Percentiles rank a stretch among this genome's conserved stretches.
These are phyloP conservation scores for Pogostemon cablin DNA, from an alignment of 257 asterid species.

Conservation along the genomic window DNA sequence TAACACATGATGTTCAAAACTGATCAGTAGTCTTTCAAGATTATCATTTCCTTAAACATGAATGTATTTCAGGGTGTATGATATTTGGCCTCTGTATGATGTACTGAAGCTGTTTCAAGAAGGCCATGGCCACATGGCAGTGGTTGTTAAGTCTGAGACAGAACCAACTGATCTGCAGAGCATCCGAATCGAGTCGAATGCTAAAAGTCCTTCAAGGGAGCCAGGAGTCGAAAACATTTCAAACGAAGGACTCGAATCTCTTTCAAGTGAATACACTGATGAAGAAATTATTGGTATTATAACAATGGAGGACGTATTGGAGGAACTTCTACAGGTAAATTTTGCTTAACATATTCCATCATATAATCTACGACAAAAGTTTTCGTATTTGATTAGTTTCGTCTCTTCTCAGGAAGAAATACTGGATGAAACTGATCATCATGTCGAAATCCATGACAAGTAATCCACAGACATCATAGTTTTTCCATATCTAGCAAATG, in stretches of 20 bases:
- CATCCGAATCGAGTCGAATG: conserved; percentile 33
- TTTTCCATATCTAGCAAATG: not conserved
- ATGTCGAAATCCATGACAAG: conserved; percentile 61
- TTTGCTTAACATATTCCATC: not conserved
- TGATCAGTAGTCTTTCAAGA: too few species aligned
- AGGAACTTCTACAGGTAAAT: conserved; percentile 66
- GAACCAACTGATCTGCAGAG: conserved; percentile 28
- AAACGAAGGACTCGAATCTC: conserved; percentile 30
- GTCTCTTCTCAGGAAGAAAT: conserved; percentile 47
- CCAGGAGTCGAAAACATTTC: conserved; percentile 32
- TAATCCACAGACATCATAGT: conserved; percentile 31
- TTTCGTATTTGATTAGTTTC: not conserved
- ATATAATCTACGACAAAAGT: not conserved
- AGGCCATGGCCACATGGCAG: conserved; percentile 74
- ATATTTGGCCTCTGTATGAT: conserved; percentile 54
- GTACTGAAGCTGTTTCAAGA: conserved; percentile 59
- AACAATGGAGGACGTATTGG: conserved; percentile 79
- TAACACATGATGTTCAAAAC: not conserved
- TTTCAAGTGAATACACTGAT: conserved; percentile 32
- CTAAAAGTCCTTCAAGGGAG: not conserved
- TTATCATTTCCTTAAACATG: not conserved
- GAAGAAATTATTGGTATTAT: conserved; percentile 65
- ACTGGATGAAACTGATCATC: conserved; percentile 67
- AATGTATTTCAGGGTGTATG: conserved; percentile 48
- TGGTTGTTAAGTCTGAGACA: conserved; percentile 45